phyloP scores from a whole-genome alignment of 2,329 filamentous ascomycete genomes.

The Epicoccum sorghinum region DNA sequence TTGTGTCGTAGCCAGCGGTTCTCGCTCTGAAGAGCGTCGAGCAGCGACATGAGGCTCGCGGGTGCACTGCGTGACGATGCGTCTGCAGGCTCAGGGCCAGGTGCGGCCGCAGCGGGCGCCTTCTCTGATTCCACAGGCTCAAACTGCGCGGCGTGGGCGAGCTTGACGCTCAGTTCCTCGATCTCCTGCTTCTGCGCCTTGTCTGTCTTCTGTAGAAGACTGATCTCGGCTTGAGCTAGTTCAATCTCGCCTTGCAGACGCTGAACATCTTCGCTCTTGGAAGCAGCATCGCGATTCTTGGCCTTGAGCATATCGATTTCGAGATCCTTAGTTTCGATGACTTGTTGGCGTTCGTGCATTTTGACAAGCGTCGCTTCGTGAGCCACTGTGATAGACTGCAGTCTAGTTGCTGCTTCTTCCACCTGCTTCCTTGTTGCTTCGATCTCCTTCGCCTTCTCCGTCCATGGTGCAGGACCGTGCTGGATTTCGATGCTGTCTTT shows the following conservation, averaged over 20 bases:
- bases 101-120: slow-evolving; percentile 15
- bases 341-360: slow-evolving; percentile 78
- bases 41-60: slow-evolving; percentile 22
- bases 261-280: slow-evolving; percentile 31
- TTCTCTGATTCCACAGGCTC: slow-evolving; percentile 14
- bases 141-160: slow-evolving; percentile 7
- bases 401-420: slow-evolving; percentile 83
- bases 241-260: slow-evolving; percentile 29
- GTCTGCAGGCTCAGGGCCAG: slow-evolving; percentile 16
- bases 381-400: slow-evolving; percentile 79
- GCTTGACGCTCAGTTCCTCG: slow-evolving; percentile 18
- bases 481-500: slow-evolving; percentile 65
- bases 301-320: slow-evolving; percentile 93
- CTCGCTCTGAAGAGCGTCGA: slow-evolving; percentile 35
- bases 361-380: slow-evolving; percentile 72
- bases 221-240: slow-evolving; percentile 28
- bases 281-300: slow-evolving; percentile 36
- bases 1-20: slow-evolving; percentile 40
- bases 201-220: slow-evolving; percentile 24
- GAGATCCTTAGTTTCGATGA: slow-evolving; percentile 64
- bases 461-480: slow-evolving; percentile 77
- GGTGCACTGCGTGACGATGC: slow-evolving; percentile 17
- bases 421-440: slow-evolving; percentile 81
- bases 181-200: slow-evolving; percentile 28
- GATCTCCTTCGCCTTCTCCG: slow-evolving; percentile 78